Percentiles rank a stretch among this genome's conserved stretches.
phyloP scores from a whole-genome alignment of 108 stramenopile genomes.

The Cyclotella baltica region DNA sequence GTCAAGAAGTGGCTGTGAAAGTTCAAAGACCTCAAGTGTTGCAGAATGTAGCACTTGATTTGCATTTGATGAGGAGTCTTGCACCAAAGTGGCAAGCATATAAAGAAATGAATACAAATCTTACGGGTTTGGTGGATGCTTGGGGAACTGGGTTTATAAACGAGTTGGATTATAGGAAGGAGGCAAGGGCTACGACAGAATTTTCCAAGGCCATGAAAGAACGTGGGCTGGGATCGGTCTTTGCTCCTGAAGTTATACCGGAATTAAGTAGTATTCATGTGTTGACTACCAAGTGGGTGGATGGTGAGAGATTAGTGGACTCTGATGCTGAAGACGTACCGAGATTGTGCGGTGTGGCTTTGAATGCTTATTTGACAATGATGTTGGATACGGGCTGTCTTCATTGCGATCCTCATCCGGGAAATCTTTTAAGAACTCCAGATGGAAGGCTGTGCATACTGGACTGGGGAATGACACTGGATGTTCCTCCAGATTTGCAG shows the following conservation, averaged over 20 bases:
- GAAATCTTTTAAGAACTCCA: constrained; percentile 76
- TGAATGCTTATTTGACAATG: constrained; percentile 80
- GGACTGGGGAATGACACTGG: constrained; percentile 75
- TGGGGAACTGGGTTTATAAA: constrained; percentile 89
- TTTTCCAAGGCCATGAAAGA: constrained; percentile 66
- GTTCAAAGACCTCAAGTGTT: constrained; percentile 88
- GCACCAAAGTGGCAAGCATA: constrained; percentile 59
- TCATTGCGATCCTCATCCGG: constrained; percentile 56
- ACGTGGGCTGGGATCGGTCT: constrained; percentile 61
- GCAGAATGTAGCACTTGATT: constrained; percentile 75
- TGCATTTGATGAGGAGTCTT: constrained; percentile 74
- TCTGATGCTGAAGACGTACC: constrained; percentile 59
- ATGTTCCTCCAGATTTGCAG: constrained; percentile 68
- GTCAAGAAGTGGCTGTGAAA: constrained; percentile 79
- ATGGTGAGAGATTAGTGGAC: constrained; percentile 70
- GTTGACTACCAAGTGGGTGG: constrained; percentile 87
- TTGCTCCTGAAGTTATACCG: constrained; percentile 68
- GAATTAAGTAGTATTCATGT: constrained; percentile 61
- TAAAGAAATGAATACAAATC: constrained; percentile 56
- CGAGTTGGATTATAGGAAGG: constrained; percentile 84
- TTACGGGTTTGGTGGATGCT: constrained; percentile 71
- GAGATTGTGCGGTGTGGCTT: constrained; percentile 69
- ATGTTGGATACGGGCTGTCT: constrained; percentile 53
- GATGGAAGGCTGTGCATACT: constrained; percentile 85
- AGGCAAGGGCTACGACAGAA: constrained; percentile 66